Conservation (phyloP, 306 rosid genomes). For the Cucurbita ficifolia region DNA sequence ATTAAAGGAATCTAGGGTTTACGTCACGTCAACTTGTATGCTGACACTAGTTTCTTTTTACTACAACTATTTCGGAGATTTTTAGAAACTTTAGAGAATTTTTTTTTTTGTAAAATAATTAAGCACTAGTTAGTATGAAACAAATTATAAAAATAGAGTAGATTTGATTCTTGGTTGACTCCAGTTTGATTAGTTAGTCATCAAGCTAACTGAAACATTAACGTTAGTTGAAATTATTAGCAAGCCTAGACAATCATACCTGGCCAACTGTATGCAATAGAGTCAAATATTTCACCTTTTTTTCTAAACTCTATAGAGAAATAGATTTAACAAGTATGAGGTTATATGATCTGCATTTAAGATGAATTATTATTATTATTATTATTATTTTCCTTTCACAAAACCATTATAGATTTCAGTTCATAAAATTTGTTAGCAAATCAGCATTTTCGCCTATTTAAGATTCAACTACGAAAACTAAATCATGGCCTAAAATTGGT, state of each 20-base stretch:
- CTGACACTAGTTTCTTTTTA: background rate
- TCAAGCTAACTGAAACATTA: background rate
- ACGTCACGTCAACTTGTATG: background rate
- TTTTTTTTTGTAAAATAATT: too few relatives aligned
- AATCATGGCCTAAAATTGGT: background rate
- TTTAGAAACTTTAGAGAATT: too few relatives aligned
- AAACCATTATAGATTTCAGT: background rate
- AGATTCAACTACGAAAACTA: background rate
- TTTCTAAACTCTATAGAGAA: too few relatives aligned
- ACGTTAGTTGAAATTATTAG: background rate
- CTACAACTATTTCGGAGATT: background rate
- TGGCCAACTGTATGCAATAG: too few relatives aligned
- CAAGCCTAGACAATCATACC: too few relatives aligned
- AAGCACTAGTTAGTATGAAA: too few relatives aligned
- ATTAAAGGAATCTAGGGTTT: background rate
- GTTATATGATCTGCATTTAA: background rate
- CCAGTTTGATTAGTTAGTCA: background rate
- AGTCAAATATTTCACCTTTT: background rate
- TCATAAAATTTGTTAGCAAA: background rate
- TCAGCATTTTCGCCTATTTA: background rate
- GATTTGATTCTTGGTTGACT: background rate
- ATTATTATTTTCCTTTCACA: too few relatives aligned
- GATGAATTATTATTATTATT: background rate
- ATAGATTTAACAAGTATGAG: background rate
- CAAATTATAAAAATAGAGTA: too few relatives aligned